Evolutionary conservation across 345 rosid species (phyloP).

Genomic region (Mangifera indica): DNA sequence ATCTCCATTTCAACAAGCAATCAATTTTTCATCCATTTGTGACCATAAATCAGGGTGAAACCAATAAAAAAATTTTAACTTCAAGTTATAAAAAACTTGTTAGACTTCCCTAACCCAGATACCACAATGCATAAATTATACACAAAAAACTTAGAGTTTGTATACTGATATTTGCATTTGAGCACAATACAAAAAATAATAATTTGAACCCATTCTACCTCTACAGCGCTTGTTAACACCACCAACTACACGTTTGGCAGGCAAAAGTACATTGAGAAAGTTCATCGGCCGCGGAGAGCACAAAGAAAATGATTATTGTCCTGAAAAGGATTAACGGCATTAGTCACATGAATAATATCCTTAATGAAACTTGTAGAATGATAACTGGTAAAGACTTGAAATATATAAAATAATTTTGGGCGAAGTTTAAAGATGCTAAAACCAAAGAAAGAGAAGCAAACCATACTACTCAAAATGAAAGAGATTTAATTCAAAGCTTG

Average conservation of each 20-base stretch:
- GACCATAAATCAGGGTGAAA: neutral
- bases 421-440: neutral
- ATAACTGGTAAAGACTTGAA: too few relatives aligned
- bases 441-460: neutral
- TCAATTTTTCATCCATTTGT: neutral
- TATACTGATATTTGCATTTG: neutral
- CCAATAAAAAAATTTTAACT: neutral
- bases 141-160: neutral
- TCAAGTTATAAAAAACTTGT: neutral
- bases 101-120: neutral
- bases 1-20: slow-evolving; percentile 3
- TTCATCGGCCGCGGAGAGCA: slow-evolving; percentile 28
- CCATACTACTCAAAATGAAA: neutral
- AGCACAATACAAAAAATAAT: neutral
- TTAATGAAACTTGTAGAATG: too few relatives aligned
- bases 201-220: slow-evolving; percentile 21
- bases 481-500: neutral
- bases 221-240: slow-evolving; percentile 21
- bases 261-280: slow-evolving; percentile 31
- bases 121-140: neutral
- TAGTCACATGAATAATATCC: too few relatives aligned
- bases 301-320: too few relatives aligned
- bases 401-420: too few relatives aligned
- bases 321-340: too few relatives aligned
- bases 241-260: slow-evolving; percentile 19